Evolutionary conservation across 495 filamentous ascomycete species (phyloP), one percentile per base, ranked within the genome.

Genomic region (Trichoderma asperelloides): DNA sequence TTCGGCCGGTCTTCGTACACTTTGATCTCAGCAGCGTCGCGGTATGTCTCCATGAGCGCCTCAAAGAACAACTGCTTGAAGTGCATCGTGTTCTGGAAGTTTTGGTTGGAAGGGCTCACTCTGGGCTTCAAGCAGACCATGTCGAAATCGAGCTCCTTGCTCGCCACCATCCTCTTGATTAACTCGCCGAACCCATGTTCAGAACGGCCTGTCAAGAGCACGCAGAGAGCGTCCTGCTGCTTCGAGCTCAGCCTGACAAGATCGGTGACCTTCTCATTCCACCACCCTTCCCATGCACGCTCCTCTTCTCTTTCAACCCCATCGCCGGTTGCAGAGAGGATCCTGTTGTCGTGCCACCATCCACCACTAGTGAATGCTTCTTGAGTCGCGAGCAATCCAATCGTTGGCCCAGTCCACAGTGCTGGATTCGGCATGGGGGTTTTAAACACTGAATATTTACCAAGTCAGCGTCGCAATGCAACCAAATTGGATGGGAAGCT

Each of bases 321-420:
- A 68, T 91, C 86, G 25, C 95, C 95, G 3, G 92, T 96, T 4
- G 93, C 88, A 27, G 88, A 85, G 21, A 99, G 87, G 66, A 99
- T 90, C 47, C 86, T 85, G 27, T 87, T 80, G 73, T 98, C 92
- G 76, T 99, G 95, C 95, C 95, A 99, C 95, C 95, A 99, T 40
- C 96, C 94, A 66, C 95, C 95, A 69, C 88, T 90, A 37, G 87
- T 78, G 66, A 99, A 93, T 64, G 82, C 81, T 66, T 95, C 88
- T 66, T 88, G 87, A 28, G 84, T 84, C 69, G 90, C 85, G 8
- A 99, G 81, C 65, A 87, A 84, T 8, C 90, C 89, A 41, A 95
- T 86, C 0, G 91, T 95, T 9, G 80, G 78, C 2, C 81, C 80
- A 64, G 89, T 89, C 95, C 95, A 99, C 69, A 99, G 74, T 71